Base-by-base conservation (phyloP, 2,329 filamentous ascomycete species). In the Cercospora berteroae region DNA sequence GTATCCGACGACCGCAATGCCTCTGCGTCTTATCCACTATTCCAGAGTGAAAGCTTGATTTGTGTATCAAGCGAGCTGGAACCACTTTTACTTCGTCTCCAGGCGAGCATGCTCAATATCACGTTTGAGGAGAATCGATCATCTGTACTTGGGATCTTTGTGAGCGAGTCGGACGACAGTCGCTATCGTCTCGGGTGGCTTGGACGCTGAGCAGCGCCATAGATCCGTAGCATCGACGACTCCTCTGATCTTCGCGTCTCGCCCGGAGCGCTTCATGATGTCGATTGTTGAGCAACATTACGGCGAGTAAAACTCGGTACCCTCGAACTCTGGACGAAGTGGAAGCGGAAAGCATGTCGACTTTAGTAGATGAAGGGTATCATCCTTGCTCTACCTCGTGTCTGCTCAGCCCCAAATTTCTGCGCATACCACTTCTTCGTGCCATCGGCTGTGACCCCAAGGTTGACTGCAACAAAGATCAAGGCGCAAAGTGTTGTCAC, bases 361-460 rank as follows among this genome's bases (percentile, higher is more conserved):
- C 13, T 18, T 72, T 57, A 78, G 55, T 68, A 79, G 10, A 93
- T 64, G 66, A 85, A 84, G 1, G 93, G 93, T 70, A 96, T 85
- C 88, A 96, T 94, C 70, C 83, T 89, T 89, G 89, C 93, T 77
- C 85, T 89, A 16, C 80, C 80, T 66, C 82, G 81, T 31, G 94
- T 85, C 63, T 83, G 84, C 13, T 89, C 85, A 58, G 78, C 78
- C 9, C 92, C 92, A 77, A 97, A 97, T 75, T 89, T 93, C 23
- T 84, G 79, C 70, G 80, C 81, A 81, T 96, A 96, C 93, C 93
- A 98, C 72, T 84, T 81, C 77, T 88, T 90, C 9, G 92, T 97
- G 23, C 87, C 90, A 48, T 85, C 81, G 4, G 95, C 94, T 6
- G 94, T 97, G 23, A 93, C 86, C 13, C 90, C 92, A 27, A 98